A percentile compares a stretch with the other conserved stretches of the same genome.
Evolutionary conservation across 78 protist species (phyloP).

Genomic region (Ministeria vibrans): DNA sequence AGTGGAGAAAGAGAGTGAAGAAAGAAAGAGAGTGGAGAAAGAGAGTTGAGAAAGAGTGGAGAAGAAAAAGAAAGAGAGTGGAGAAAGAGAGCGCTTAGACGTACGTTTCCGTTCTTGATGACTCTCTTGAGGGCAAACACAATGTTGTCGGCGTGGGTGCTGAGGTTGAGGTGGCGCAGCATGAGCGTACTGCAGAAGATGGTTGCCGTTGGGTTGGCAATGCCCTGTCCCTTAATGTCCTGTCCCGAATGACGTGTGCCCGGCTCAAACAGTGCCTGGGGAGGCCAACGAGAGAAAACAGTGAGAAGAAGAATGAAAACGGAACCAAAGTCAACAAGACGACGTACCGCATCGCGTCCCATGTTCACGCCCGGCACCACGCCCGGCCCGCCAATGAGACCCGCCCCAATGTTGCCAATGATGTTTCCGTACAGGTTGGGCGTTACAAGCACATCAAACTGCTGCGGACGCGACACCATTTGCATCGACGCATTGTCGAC

Average conservation of each 20-base stretch:
- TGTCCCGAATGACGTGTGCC: neutral
- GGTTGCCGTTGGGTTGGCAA: slow-evolving; percentile 76
- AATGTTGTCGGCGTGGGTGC: slow-evolving; percentile 35
- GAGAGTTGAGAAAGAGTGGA: no score
- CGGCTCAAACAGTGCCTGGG: neutral
- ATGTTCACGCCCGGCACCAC: slow-evolving; percentile 69
- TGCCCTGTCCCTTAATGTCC: slow-evolving; percentile 39
- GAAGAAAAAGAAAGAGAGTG: neutral
- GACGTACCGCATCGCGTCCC: slow-evolving; percentile 59
- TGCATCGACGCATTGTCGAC: slow-evolving; percentile 80
- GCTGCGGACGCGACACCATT: slow-evolving; percentile 62
- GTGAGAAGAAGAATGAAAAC: neutral
- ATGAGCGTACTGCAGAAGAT: slow-evolving; percentile 57
- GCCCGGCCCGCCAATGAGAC: slow-evolving; percentile 83
- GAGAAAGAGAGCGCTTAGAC: neutral
- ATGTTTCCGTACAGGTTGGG: slow-evolving; percentile 84
- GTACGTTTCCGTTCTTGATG: slow-evolving; percentile 25
- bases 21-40: neutral
- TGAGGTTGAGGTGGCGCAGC: slow-evolving; percentile 51
- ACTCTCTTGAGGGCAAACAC: slow-evolving; percentile 35
- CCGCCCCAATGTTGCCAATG: slow-evolving; percentile 76
- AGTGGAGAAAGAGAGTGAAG: neutral
- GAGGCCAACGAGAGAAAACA: neutral
- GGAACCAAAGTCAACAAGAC: slow-evolving; percentile 61
- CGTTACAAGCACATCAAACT: slow-evolving; percentile 81